phyloP scores from a whole-genome alignment of 495 filamentous ascomycete genomes.

The Aspergillus asperescens region DNA sequence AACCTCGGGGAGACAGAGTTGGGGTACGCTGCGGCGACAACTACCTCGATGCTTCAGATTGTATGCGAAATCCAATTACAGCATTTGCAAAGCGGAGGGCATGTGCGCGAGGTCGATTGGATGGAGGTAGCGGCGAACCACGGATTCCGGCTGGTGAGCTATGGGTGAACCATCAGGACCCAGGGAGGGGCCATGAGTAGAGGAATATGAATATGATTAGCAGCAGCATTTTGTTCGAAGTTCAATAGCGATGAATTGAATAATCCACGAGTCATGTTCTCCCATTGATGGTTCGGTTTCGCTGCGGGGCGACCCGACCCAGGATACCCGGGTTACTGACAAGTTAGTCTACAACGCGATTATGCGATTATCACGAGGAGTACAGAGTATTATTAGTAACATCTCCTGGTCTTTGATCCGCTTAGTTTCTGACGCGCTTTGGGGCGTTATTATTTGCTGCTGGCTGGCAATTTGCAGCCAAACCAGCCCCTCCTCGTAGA shows the following conservation, averaged over 20 bases:
- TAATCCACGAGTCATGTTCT: neutral
- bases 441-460: conserved; percentile 11
- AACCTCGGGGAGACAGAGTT: conserved; percentile 47
- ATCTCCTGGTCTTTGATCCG: neutral
- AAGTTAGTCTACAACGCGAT: too few species aligned
- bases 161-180: conserved; percentile 25
- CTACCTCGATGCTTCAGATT: conserved; percentile 43
- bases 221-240: neutral
- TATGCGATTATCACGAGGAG: neutral
- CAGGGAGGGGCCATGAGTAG: conserved; percentile 12
- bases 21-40: conserved; percentile 44
- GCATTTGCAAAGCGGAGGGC: conserved; percentile 30
- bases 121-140: conserved; percentile 38
- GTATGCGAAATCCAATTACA: conserved; percentile 47
- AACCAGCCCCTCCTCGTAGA: conserved; percentile 4
- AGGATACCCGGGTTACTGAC: too few species aligned
- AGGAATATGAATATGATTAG: neutral
- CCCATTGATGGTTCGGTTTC: neutral
- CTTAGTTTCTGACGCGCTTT: neutral
- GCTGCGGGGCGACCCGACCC: conserved; percentile 15
- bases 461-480: conserved; percentile 1
- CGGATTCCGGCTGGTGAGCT: conserved; percentile 42
- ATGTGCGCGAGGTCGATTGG: conserved; percentile 43
- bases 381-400: conserved; percentile 7
- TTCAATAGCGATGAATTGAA: conserved; percentile 4